Base-by-base conservation (phyloP, 352 stramenopile species). In the Thalassiosira hispida region DNA sequence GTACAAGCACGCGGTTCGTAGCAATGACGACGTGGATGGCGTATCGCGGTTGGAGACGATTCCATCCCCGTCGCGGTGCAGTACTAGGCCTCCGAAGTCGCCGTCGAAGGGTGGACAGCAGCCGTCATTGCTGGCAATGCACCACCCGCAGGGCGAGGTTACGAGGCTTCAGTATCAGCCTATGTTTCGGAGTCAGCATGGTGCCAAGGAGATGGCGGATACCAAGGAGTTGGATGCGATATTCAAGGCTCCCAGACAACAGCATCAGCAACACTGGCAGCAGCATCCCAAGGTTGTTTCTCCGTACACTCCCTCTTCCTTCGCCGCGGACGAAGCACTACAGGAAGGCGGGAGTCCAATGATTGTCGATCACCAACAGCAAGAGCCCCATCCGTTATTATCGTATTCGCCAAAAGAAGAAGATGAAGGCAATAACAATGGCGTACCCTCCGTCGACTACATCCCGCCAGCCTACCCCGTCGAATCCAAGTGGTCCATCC, bases 401-500 rank as follows among this genome's bases (percentile, higher is more conserved):
- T 42, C 33, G 33, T 42, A 42, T 11, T 12, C 40, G 8, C 40
- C 33, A 20, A 38, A 29, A 25, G 29, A 47, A 25, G 53, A 47
- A 9, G 18, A 12, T 16, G 52, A 33, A n/a, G 25, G 1, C 35
- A 2, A 27, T 18, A 2, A 18, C 27, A 2, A 47, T 27, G 9
- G 33, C 18, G 16, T 14, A 40, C 20, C 9, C 53, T 16, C 11
- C 55, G 47, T 20, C 16, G 2, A 6, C 8, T 27, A 20, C 38
- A 18, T 57, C 40, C 12, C 38, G 9, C 18, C 33, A 31, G 49
- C 63, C 42, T 67, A 84, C 46, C 77, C 77, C 9, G 55, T 89
- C 3, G 79, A 85, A 12, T 67, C 81, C 63, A 70, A 84, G 20
- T 89, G 60, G 35, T 83, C 69, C 25, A 90, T 87, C 31, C 83